Evolutionary conservation across 2,329 filamentous ascomycete species (phyloP), one percentile per base, ranked within the genome.

Genomic region (Diaporthe australafricana): DNA sequence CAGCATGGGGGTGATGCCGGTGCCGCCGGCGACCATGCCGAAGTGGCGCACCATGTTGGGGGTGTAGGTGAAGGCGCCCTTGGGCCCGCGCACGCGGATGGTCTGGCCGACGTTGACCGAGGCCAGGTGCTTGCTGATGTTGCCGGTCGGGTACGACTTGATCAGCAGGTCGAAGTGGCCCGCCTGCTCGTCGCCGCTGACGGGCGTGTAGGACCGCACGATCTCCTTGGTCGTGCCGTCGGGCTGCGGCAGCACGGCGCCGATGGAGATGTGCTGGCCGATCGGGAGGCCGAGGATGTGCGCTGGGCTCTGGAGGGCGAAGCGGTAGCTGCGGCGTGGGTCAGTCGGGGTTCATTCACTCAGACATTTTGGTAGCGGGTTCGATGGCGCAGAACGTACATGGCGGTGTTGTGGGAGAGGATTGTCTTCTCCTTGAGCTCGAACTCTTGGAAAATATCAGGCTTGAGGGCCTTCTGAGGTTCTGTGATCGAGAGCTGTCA

Each of bases 241-340:
- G 70, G 86, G 83, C 79, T 92, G 89, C 53, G 83, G 78, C 74
- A 95, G 90, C 70, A 89, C 90, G 70, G 95, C 96, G 77, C 93
- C 94, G 80, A 99, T 94, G 74, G 96, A 98, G 84, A 99, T 98
- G 87, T 99, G 96, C 87, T 99, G 96, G 80, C 96, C 96, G 86
- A 98, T 98, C 76, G 96, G 96, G 53, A 98, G 93, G 80, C 96
- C 96, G 79, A 98, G 94, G 82, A 98, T 94, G 77, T 93, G 90
- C 78, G 87, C 92, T 50, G 91, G 85, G 66, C 88, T 88, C 71
- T 95, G 95, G 50, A 99, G 93, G 75, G 89, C 88, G 86, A 98
- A 98, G 80, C 96, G 95, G 88, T 98, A 99, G 86, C 92, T 94
- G 73, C 9, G 35, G 30, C 4, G 11, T 2, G 52, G 12, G 63